Conservation (phyloP, 495 filamentous ascomycete genomes). For the Aspergillus cavernicola region DNA sequence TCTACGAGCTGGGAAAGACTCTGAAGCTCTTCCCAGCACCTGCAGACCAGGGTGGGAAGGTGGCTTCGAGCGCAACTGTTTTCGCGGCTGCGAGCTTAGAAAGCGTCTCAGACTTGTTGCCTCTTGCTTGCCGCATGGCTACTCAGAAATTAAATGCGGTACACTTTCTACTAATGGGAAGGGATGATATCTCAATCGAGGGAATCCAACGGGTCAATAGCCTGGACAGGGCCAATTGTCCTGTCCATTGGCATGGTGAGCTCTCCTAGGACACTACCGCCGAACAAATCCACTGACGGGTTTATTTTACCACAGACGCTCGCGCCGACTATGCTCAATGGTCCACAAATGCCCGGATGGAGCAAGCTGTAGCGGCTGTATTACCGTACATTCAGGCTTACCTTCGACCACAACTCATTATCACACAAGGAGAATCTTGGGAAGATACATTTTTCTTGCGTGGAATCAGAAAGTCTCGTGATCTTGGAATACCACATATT, state of each 20-base stretch:
- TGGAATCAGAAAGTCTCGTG: constrained; percentile 43
- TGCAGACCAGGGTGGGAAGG: constrained; percentile 21
- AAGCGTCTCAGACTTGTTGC: constrained; percentile 48
- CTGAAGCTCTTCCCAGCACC: constrained; percentile 39
- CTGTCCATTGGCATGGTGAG: constrained; percentile 53
- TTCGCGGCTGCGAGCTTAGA: constrained; percentile 50
- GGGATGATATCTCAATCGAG: constrained; percentile 50
- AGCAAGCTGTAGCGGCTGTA: constrained; percentile 40
- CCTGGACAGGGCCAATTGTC: constrained; percentile 40
- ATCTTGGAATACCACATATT: constrained; percentile 52
- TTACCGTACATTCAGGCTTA: constrained; percentile 44
- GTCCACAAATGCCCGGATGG: constrained; percentile 50
- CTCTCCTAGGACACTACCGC: neutral
- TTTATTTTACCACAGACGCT: constrained; percentile 32
- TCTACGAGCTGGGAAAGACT: constrained; percentile 48
- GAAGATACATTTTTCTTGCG: constrained; percentile 53
- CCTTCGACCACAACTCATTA: constrained; percentile 47
- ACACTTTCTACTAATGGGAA: constrained; percentile 53
- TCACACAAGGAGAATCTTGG: constrained; percentile 40
- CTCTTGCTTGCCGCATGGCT: constrained; percentile 54
- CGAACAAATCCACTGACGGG: neutral
- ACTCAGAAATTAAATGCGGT: constrained; percentile 41
- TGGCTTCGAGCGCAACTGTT: constrained; percentile 33
- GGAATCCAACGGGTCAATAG: constrained; percentile 50
- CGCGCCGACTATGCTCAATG: constrained; percentile 45